A percentile compares a stretch with the other conserved stretches of the same genome.
These are phyloP conservation scores for Zoysia japonica DNA, from an alignment of 176 grass and related monocot species.

Conservation along the genomic window DNA sequence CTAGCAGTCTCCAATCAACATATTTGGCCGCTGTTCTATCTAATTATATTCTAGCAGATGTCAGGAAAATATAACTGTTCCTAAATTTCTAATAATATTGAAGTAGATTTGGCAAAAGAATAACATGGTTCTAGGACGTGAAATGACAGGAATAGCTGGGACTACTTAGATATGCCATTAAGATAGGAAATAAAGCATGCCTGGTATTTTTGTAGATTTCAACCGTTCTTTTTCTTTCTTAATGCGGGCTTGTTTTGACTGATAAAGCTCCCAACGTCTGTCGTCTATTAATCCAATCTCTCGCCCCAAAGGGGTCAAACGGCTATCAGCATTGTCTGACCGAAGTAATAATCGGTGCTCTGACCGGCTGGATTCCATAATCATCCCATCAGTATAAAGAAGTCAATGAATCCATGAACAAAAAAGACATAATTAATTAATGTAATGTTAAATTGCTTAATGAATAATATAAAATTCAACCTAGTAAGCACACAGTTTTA, in stretches of 20 bases:
- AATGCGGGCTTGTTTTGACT: conserved; percentile 75
- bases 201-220: conserved; percentile 66
- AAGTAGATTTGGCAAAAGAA: neutral
- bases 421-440: neutral
- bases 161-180: neutral
- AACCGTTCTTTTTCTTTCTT: conserved; percentile 81
- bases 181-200: conserved; percentile 34
- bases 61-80: neutral
- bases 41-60: neutral
- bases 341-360: conserved; percentile 86
- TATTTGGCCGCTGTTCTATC: neutral
- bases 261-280: conserved; percentile 81
- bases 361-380: conserved; percentile 66
- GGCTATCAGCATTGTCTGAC: conserved; percentile 95
- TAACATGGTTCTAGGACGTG: neutral
- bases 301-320: conserved; percentile 78
- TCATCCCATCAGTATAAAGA: conserved; percentile 29
- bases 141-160: neutral
- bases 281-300: conserved; percentile 97
- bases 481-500: neutral
- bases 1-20: neutral
- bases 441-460: conserved; percentile 5
- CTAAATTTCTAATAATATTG: neutral
- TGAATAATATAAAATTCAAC: conserved; percentile 10
- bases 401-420: conserved; percentile 17